A percentile compares a stretch with the other conserved stretches of the same genome.
These are phyloP conservation scores for Saccharomycopsis malanga DNA, from an alignment of 805 yeast species.

Conservation along the genomic window DNA sequence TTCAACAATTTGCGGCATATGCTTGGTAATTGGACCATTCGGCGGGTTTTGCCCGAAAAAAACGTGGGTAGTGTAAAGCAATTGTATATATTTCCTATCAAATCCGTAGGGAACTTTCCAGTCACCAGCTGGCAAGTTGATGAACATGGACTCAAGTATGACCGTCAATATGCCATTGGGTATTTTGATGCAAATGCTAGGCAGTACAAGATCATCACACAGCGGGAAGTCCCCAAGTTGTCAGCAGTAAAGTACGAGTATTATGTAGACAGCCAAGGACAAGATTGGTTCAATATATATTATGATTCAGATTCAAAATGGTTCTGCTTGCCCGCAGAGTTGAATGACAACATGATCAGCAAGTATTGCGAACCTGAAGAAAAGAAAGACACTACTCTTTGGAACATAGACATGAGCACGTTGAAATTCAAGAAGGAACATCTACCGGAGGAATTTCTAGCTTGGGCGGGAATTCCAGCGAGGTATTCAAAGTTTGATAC, in stretches of 20 bases:
- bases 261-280: neutral
- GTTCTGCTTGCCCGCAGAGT: constrained; percentile 10
- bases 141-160: constrained; percentile 28
- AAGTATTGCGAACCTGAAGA: neutral
- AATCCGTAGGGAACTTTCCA: constrained; percentile 28
- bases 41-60: neutral
- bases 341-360: neutral
- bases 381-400: constrained; percentile 21
- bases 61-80: constrained; percentile 13
- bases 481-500: neutral
- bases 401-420: constrained; percentile 26
- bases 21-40: no score
- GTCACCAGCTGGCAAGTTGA: constrained; percentile 25
- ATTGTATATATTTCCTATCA: constrained; percentile 28
- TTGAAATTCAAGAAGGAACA: constrained; percentile 22
- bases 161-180: constrained; percentile 26
- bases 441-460: constrained; percentile 21
- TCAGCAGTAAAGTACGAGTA: constrained; percentile 23
- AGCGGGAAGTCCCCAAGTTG: constrained; percentile 26
- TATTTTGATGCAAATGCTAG: neutral
- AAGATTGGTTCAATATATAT: constrained; percentile 19
- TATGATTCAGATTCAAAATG: constrained; percentile 21
- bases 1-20: no score
- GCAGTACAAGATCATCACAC: constrained; percentile 25
- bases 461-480: constrained; percentile 6